These are phyloP conservation scores for Cryptomeria japonica DNA, from an alignment of 75 land plant genomes.

Conservation along the genomic window DNA sequence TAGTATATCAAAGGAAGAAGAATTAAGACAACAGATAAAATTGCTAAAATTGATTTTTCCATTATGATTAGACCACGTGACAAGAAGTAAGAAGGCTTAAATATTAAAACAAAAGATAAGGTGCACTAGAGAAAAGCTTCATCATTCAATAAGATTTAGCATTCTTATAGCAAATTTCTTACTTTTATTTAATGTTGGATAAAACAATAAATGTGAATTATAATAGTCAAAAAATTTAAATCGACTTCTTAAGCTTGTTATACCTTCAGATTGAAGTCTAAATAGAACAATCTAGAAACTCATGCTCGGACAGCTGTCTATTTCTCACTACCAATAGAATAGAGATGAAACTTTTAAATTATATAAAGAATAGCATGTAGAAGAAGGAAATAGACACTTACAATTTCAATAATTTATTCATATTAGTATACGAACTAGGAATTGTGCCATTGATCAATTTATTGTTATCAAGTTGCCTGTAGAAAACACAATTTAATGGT, in stretches of 20 bases:
- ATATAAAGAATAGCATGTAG: background rate
- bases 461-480: slow-evolving; percentile 89
- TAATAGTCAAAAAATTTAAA: no score
- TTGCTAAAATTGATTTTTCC: background rate
- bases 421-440: slow-evolving; percentile 46
- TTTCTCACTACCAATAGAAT: background rate
- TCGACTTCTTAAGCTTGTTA: background rate
- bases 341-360: background rate
- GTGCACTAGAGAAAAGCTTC: background rate
- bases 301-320: background rate
- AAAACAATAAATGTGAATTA: no score
- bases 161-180: background rate
- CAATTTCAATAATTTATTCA: slow-evolving; percentile 50
- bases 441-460: slow-evolving; percentile 51
- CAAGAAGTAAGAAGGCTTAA: background rate
- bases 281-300: background rate
- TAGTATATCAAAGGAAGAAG: no score
- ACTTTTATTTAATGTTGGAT: no score
- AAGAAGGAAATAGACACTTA: slow-evolving; percentile 26
- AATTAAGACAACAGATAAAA: no score
- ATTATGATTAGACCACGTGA: background rate
- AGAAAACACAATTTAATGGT: slow-evolving; percentile 3
- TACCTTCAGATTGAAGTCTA: background rate
- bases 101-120: background rate
- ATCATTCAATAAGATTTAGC: background rate